Evolutionary conservation across 2,329 filamentous ascomycete genomes (phyloP), one percentile per base, ranked within the genome.

Genomic region (Penicillium brevicompactum): DNA sequence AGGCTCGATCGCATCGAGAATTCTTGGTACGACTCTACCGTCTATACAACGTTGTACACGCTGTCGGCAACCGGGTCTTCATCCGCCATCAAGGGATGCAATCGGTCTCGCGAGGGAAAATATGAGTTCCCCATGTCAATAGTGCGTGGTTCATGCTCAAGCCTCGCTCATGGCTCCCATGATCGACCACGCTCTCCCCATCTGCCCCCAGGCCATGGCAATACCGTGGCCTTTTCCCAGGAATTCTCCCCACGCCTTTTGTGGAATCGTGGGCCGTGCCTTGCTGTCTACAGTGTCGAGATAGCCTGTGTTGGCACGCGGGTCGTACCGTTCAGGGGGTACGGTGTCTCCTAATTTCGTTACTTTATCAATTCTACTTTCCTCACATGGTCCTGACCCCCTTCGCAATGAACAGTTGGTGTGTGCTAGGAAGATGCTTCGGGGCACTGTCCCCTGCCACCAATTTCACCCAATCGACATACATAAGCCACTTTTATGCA

Each of bases 21-120:
- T 54, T 54, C 49, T 34, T 16, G 31, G 37, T 55, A 52, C 53
- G 16, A 52, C 49, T 52, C 37, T 47, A 55, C 45, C 43, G 32
- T 24, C 34, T 41, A 18, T 18, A 46, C 49, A 42, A 46, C 34
- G 42, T 46, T 46, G 41, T 51, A 16, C 31, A 32, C 31, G 13
- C 21, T 31, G 16, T 49, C 48, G 47, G 37, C 46, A 43, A 13
- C 34, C 38, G 38, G 38, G 38, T 41, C 30, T 24, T 8, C 37
- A 38, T 30, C 10, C 21, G n/a, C 16, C 16, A 44, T 59, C 60
- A 60, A 62, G 58, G 60, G 60, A 57, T 61, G 43, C 31, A 22
- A 38, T 46, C n/a, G 32, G 8, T 45, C 30, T 22, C 18, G 13
- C 40, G 32, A 11, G 2, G 24, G 24, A 27, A 27, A 27, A 27